Evolutionary conservation across 106 monocot species (phyloP), one percentile per base, ranked within the genome.

Genomic region (Hemerocallis citrina): DNA sequence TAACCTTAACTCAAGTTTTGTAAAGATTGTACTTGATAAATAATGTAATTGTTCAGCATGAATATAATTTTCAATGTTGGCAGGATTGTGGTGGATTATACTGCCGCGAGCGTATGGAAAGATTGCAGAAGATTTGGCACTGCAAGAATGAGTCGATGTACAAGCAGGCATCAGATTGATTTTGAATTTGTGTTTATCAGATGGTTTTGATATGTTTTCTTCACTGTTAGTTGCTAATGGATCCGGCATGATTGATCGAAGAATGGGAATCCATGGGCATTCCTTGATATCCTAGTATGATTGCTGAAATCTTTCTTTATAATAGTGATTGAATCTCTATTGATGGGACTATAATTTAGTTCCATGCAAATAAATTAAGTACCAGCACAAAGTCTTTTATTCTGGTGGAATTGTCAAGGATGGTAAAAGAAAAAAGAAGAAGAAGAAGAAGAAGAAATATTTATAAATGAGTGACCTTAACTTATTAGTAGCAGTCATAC

Each of bases 171-270:
- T 79, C 11, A 79, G 70, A 24, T 32, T 79, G 52, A 74, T 79
- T 15, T 51, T 79, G 45, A 79, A 79, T 39, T 58, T 79, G 8
- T 79, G 79, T 48, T 50, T 79, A 39, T 57, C 79, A 3, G 79
- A 79, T 74, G 79, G 79, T 8, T 79, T 79, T 65, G 79, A 74
- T 51, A 79, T 79, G 79, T 79, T 79, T 31, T 74, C 79, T 25
- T 63, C 79, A 0, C 14, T 79, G 38, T 56, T 79, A 21, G 79
- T 79, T 35, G 74, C 74, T 24, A 74, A 79, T 66, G 79, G 74
- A 5, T 79, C 79, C 6, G 74, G 79, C 65, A 79, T 79, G 79
- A 74, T 79, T 64, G 79, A 79, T 35, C 79, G 74, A 15, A 38
- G 79, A 11, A 79, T 79, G 74, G 79, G 79, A 29, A 79, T 79